Conservation (phyloP, 768 basidiomycete genomes). For the Sporobolomyces phaffii region DNA sequence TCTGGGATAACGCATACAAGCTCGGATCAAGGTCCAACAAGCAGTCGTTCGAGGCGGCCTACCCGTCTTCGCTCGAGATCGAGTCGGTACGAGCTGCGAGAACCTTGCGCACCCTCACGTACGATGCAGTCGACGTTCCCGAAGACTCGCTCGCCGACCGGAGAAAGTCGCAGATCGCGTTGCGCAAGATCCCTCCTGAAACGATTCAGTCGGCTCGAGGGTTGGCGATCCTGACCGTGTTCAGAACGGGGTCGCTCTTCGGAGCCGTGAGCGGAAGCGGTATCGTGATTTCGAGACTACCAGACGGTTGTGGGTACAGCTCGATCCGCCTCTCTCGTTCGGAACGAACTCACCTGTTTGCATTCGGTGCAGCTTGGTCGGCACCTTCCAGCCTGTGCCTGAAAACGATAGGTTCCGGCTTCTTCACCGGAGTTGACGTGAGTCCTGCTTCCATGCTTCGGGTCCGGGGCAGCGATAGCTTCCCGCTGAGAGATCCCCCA, state of each 20-base stretch:
- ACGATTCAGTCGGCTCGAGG: constrained; percentile 8
- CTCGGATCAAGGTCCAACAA: not conserved
- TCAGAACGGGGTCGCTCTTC: constrained; percentile 1
- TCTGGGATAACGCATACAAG: not conserved
- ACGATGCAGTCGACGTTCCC: constrained; percentile 20
- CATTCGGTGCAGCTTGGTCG: constrained; percentile 32
- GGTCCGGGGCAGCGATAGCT: too few species aligned
- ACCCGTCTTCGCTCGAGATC: constrained; percentile 9
- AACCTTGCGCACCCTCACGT: constrained; percentile 24
- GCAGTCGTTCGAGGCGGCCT: not conserved
- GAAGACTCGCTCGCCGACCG: constrained; percentile 20
- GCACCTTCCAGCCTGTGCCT: constrained; percentile 20
- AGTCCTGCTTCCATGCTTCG: not conserved
- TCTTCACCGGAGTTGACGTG: constrained; percentile 16
- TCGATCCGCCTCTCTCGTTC: too few species aligned
- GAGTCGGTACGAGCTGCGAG: constrained; percentile 9
- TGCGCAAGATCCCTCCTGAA: constrained; percentile 31
- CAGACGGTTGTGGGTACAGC: constrained; percentile 33
- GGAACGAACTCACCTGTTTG: too few species aligned
- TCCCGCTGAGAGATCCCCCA: too few species aligned
- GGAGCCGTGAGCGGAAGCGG: constrained; percentile 12
- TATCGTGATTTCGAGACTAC: constrained; percentile 17
- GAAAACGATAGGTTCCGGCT: constrained; percentile 3
- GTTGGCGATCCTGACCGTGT: constrained; percentile 17
- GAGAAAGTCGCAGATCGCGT: constrained; percentile 30